phyloP scores from a whole-genome alignment of 2,329 filamentous ascomycete genomes.

The Pseudocercospora crystallina region DNA sequence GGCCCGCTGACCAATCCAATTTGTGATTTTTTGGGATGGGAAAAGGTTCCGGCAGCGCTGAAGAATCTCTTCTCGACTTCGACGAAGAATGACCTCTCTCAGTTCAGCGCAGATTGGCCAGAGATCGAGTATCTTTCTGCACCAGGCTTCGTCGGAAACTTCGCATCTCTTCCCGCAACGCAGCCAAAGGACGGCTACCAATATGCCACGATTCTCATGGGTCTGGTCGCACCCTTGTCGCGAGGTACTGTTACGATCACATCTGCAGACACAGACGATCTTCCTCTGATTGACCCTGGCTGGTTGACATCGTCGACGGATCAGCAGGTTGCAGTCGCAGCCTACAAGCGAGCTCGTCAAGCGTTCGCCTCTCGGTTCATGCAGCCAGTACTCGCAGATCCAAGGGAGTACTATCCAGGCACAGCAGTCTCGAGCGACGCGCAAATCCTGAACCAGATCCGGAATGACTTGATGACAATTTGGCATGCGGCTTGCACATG shows the following conservation, averaged over 20 bases:
- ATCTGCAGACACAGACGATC: slow-evolving; percentile 26
- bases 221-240: slow-evolving; percentile 35
- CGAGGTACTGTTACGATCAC: slow-evolving; percentile 39
- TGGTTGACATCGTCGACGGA: slow-evolving; percentile 31
- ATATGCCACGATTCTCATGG: slow-evolving; percentile 35
- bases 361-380: slow-evolving; percentile 29
- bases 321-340: slow-evolving; percentile 30
- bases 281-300: slow-evolving; percentile 37
- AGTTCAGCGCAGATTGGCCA: slow-evolving; percentile 25
- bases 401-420: slow-evolving; percentile 17
- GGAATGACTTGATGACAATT: slow-evolving; percentile 1
- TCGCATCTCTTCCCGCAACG: slow-evolving; percentile 8
- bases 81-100: slow-evolving; percentile 12
- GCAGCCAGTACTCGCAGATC: slow-evolving; percentile 6
- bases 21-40: slow-evolving; percentile 23
- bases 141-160: slow-evolving; percentile 12
- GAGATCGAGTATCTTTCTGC: slow-evolving; percentile 22
- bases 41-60: slow-evolving; percentile 22
- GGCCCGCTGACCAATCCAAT: slow-evolving; percentile 18
- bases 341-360: slow-evolving; percentile 30
- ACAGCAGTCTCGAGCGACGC: slow-evolving; percentile 5
- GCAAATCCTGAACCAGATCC: slow-evolving; percentile 11
- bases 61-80: slow-evolving; percentile 9
- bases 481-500: slow-evolving; percentile 51
- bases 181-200: slow-evolving; percentile 32